These are phyloP conservation scores for Schwanniomyces yamadae DNA, from an alignment of 805 yeast genomes.

Conservation along the genomic window DNA sequence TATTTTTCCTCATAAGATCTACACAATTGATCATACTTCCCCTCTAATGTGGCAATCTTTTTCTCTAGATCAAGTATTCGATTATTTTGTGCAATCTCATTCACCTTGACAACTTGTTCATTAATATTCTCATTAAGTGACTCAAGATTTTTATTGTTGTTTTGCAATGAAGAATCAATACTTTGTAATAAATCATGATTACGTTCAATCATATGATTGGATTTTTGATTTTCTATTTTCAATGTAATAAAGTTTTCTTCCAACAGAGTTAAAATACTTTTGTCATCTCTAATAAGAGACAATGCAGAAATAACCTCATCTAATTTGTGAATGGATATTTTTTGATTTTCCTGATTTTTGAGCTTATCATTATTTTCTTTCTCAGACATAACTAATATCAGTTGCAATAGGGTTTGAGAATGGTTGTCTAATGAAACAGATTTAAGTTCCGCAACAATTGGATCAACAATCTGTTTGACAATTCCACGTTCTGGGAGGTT, in stretches of 20 bases:
- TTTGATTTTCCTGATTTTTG: neutral
- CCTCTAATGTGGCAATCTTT: constrained; percentile 11
- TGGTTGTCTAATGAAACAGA: constrained; percentile 20
- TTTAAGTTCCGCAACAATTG: constrained; percentile 25
- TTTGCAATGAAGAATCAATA: neutral
- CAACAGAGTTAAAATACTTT: no score
- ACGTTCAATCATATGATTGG: neutral
- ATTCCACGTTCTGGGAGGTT: constrained; percentile 13
- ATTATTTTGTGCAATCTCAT: neutral
- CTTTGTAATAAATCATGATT: neutral
- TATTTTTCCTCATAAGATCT: constrained; percentile 23
- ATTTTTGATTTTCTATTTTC: no score
- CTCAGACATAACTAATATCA: neutral
- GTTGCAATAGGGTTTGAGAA: constrained; percentile 1
- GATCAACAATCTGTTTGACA: constrained; percentile 21
- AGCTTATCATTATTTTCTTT: constrained; percentile 1
- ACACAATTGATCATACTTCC: constrained; percentile 19
- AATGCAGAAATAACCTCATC: neutral
- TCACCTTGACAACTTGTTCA: neutral
- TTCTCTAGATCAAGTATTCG: constrained; percentile 3
- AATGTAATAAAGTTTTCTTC: no score
- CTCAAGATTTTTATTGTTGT: neutral
- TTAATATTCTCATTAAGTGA: neutral
- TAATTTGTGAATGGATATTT: neutral
- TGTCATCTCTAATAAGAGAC: neutral